Conservation (phyloP, 176 grass and related monocot genomes). For the Lolium rigidum region DNA sequence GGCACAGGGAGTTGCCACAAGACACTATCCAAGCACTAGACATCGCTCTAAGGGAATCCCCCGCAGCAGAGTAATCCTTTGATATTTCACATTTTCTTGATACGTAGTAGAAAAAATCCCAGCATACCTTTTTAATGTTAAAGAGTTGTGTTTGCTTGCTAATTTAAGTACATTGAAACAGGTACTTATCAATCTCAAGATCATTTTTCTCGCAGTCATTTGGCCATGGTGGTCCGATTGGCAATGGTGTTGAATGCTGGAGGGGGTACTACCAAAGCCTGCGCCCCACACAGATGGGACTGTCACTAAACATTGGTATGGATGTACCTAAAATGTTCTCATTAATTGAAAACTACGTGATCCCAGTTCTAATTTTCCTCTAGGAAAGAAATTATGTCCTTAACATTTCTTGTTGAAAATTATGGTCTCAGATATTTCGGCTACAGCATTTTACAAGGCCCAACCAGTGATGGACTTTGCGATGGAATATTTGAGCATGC, state of each 20-base stretch:
- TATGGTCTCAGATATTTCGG: constrained; percentile 69
- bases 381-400: neutral
- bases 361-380: neutral
- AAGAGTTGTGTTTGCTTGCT: neutral
- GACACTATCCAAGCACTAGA: constrained; percentile 79
- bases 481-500: constrained; percentile 45
- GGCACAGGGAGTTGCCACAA: constrained; percentile 57
- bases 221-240: constrained; percentile 39
- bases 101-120: neutral
- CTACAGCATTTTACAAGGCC: constrained; percentile 81
- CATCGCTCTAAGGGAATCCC: constrained; percentile 66
- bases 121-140: neutral
- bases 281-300: constrained; percentile 81
- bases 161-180: constrained; percentile 30
- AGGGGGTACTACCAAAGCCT: constrained; percentile 86
- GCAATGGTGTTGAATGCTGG: constrained; percentile 71
- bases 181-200: constrained; percentile 61
- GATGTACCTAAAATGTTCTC: neutral
- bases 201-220: constrained; percentile 81
- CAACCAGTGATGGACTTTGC: constrained; percentile 52
- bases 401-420: neutral
- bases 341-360: neutral
- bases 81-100: neutral
- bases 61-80: constrained; percentile 42
- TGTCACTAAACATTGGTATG: constrained; percentile 77